These are phyloP conservation scores for Diplodia sapinea DNA, from an alignment of 2,329 filamentous ascomycete genomes.

Conservation along the genomic window DNA sequence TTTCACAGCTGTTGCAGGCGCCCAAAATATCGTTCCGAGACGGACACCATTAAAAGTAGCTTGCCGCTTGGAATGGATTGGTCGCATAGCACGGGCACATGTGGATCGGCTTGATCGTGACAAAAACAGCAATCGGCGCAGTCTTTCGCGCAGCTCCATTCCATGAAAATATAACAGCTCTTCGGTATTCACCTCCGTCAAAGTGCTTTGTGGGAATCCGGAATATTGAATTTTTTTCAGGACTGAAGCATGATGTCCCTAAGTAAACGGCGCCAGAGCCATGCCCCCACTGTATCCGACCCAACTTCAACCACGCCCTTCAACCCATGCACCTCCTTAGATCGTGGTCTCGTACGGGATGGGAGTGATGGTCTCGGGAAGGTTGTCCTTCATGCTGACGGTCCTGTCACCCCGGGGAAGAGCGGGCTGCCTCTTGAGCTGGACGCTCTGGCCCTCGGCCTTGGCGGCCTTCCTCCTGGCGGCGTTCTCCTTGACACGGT, in stretches of 20 bases:
- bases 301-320: constrained; percentile 25
- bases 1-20: neutral
- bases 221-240: constrained; percentile 29
- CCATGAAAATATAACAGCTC: neutral
- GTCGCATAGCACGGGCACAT: neutral
- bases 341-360: constrained; percentile 98
- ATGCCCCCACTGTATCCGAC: constrained; percentile 26
- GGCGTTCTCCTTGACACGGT: constrained; percentile 95
- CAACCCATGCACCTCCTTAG: constrained; percentile 60
- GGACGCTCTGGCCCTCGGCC: constrained; percentile 81
- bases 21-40: neutral
- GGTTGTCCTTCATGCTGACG: constrained; percentile 79
- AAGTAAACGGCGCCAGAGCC: constrained; percentile 32
- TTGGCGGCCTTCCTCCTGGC: constrained; percentile 92
- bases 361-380: constrained; percentile 88
- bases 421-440: constrained; percentile 89
- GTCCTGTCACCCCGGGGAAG: constrained; percentile 81
- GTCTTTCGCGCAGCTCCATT: neutral
- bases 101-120: neutral
- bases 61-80: neutral
- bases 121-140: neutral
- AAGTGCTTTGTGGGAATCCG: constrained; percentile 20
- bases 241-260: constrained; percentile 31
- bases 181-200: constrained; percentile 10
- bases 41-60: neutral